phyloP scores from a whole-genome alignment of 176 grass and related monocot genomes.

The Calamus simplicifolius region DNA sequence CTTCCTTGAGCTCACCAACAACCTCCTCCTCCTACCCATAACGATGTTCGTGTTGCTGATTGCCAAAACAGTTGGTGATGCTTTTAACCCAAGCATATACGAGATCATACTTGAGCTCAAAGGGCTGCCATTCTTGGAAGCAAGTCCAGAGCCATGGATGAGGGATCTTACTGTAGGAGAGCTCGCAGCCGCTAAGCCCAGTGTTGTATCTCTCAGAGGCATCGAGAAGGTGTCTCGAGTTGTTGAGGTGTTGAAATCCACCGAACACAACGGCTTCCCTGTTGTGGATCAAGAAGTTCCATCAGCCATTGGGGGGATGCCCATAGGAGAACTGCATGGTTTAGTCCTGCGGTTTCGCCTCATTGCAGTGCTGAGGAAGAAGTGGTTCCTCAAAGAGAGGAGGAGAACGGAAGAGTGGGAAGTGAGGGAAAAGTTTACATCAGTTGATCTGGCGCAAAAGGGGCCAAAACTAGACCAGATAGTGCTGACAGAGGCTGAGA shows the following conservation, averaged over 20 bases:
- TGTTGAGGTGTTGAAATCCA: slow-evolving; percentile 36
- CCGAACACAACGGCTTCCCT: slow-evolving; percentile 76
- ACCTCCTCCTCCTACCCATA: slow-evolving; percentile 72
- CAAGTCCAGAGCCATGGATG: slow-evolving; percentile 84
- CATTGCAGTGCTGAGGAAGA: slow-evolving; percentile 53
- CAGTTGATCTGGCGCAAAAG: slow-evolving; percentile 63
- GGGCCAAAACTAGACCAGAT: slow-evolving; percentile 18
- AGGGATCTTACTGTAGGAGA: slow-evolving; percentile 76
- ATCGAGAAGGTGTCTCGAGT: slow-evolving; percentile 62
- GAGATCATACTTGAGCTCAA: slow-evolving; percentile 99
- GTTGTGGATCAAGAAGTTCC: slow-evolving; percentile 37
- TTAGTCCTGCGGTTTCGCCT: slow-evolving; percentile 69
- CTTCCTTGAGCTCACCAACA: slow-evolving; percentile 97
- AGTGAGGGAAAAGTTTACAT: slow-evolving; percentile 55
- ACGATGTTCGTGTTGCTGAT: slow-evolving; percentile 98
- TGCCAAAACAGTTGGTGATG: slow-evolving; percentile 76
- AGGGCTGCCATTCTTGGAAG: slow-evolving; percentile 71
- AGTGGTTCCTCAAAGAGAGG: slow-evolving; percentile 62
- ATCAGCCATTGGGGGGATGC: background rate
- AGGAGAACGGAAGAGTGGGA: slow-evolving; percentile 71
- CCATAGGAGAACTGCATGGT: slow-evolving; percentile 53
- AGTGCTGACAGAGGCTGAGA: slow-evolving; percentile 45
- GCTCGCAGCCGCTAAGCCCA: slow-evolving; percentile 52
- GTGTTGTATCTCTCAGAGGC: slow-evolving; percentile 39
- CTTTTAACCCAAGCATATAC: slow-evolving; percentile 90